Conservation (phyloP, 805 yeast species). For the Lipomyces oligophaga region DNA sequence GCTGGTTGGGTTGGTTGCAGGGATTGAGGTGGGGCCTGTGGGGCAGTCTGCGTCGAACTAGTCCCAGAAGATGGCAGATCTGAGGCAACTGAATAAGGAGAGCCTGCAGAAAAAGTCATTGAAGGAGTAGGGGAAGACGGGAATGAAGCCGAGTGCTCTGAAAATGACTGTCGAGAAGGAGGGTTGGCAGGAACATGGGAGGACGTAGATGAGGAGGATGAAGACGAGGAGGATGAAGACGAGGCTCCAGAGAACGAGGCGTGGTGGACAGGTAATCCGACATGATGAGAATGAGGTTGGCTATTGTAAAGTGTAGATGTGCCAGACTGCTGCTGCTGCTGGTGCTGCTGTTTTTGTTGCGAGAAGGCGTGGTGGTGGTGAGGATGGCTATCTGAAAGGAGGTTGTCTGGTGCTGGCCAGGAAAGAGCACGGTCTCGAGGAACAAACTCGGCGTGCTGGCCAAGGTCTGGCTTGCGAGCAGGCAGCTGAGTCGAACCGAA, state of each 20-base stretch:
- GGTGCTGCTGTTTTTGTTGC: background rate
- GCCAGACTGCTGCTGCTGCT: background rate
- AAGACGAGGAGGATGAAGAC: background rate
- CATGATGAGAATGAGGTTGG: no score
- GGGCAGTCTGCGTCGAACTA: background rate
- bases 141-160: no score
- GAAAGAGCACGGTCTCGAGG: slow-evolving; percentile 1
- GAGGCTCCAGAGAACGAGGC: background rate
- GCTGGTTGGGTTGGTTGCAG: background rate
- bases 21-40: background rate
- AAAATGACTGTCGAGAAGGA: no score
- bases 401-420: background rate
- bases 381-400: background rate
- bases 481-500: background rate
- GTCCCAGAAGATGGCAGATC: background rate
- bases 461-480: background rate
- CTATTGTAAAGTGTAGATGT: background rate
- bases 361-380: background rate
- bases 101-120: background rate
- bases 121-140: no score
- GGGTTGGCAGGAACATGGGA: no score
- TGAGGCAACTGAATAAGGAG: background rate
- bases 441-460: background rate
- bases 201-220: background rate
- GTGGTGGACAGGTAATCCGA: background rate